Evolutionary conservation across 805 yeast species (phyloP), one percentile per base, ranked within the genome.

Genomic region (Zygosaccharomyces siamensis): DNA sequence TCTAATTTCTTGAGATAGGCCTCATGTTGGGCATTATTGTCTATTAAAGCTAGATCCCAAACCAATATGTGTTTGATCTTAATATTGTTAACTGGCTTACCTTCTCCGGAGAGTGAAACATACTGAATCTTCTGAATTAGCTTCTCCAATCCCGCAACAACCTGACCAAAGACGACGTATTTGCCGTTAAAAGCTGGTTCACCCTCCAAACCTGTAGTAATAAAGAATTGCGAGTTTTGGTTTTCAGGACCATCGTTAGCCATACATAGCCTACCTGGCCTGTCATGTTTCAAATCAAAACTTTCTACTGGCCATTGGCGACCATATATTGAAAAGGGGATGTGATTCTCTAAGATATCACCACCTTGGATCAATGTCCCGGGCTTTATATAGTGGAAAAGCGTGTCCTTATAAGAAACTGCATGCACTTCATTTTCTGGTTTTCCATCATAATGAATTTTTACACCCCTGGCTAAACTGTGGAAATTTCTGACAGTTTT

Each of bases 311-410:
- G 75, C 61, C 89, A 83, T 60, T 74, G 75, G 48, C 72, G 72
- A 27, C 96, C 96, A 67, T 81, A 86, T 58, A 88, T 83, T 24
- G 95, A 85, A 57, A 75, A 74, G 11, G 97, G 95, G 23, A 95
- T 96, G 47, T 79, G 74, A 12, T 92, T 90, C 23, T 75, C 76
- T 55, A 85, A 82, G 63, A 84, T 82, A 67, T 88, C 92, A 53
- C 97, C 97, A 49, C 96, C 95, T 71, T 87, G 95, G 57, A 89
- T 77, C 84, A 87, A 81, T 65, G 86, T 86, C 48, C 76, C 75
- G 39, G 79, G 74, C 53, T 86, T 83, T 44, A 89, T 80, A 52
- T 90, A 77, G 69, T 86, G 93, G 77, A 89, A 85, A 16, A 73
- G 67, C 4, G 88, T 77, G 52, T 75, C 76, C 57, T 74, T 71